A percentile compares a stretch with the other conserved stretches of the same genome.
Evolutionary conservation across 345 rosid genomes (phyloP).

Genomic region (Durio zibethinus): DNA sequence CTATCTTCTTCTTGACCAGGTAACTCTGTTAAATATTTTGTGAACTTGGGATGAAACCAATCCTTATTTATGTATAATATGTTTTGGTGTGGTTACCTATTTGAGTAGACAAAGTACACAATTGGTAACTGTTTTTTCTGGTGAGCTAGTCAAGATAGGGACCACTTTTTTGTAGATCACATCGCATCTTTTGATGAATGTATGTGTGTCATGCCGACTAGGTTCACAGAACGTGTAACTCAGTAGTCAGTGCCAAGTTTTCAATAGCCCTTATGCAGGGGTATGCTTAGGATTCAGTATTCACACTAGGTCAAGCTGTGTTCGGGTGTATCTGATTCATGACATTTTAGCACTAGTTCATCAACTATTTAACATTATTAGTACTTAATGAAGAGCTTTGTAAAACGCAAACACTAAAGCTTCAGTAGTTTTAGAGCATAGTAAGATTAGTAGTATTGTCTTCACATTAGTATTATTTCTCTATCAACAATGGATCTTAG

Average conservation of each 20-base stretch:
- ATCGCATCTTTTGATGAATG: background rate
- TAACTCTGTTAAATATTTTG: conserved; percentile 27
- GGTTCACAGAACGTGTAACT: background rate
- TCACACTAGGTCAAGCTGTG: background rate
- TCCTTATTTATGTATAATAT: background rate
- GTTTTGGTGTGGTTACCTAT: conserved; percentile 13
- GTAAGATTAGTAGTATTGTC: background rate
- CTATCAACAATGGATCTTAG: background rate
- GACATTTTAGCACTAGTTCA: background rate
- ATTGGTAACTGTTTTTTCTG: background rate
- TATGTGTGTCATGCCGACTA: background rate
- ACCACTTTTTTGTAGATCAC: background rate
- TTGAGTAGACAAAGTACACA: background rate
- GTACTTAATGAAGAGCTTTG: background rate
- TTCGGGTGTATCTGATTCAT: background rate
- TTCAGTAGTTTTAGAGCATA: background rate
- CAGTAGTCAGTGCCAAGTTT: background rate
- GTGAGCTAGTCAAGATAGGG: background rate
- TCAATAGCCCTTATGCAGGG: background rate
- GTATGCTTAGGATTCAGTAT: background rate
- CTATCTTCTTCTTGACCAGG: conserved; percentile 99
- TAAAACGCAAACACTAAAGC: background rate
- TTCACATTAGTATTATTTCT: background rate
- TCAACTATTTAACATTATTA: background rate
- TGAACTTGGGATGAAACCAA: background rate